Conservation (phyloP, 2,329 filamentous ascomycete species). For the Fusarium siculi region DNA sequence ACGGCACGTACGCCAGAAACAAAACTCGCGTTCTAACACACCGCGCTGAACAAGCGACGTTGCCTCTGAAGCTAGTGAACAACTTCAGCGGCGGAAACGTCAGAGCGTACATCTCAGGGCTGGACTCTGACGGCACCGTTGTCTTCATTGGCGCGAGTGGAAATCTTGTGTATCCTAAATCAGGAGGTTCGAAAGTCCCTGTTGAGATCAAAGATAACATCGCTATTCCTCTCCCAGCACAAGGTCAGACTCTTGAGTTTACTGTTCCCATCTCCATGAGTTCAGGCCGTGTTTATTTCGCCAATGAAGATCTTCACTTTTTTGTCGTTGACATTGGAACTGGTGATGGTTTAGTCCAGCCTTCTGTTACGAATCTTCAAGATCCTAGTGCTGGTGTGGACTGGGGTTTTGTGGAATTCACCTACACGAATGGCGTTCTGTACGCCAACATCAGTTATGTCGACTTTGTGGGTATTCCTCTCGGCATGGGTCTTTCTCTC, state of each 20-base stretch:
- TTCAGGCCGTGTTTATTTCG: slow-evolving; percentile 59
- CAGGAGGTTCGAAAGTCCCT: slow-evolving; percentile 49
- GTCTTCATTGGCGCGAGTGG: slow-evolving; percentile 58
- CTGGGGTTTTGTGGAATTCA: slow-evolving; percentile 64
- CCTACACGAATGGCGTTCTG: slow-evolving; percentile 53
- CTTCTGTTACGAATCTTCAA: slow-evolving; percentile 55
- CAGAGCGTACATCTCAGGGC: slow-evolving; percentile 59
- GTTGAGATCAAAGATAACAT: slow-evolving; percentile 52
- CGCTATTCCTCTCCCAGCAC: slow-evolving; percentile 54
- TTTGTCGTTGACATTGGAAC: slow-evolving; percentile 50
- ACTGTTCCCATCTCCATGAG: slow-evolving; percentile 54
- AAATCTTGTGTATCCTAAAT: slow-evolving; percentile 55
- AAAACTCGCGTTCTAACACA: slow-evolving; percentile 4
- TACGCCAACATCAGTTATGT: slow-evolving; percentile 63
- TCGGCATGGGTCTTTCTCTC: slow-evolving; percentile 60
- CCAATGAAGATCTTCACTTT: slow-evolving; percentile 55
- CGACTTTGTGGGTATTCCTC: slow-evolving; percentile 61
- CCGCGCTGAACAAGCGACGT: slow-evolving; percentile 8
- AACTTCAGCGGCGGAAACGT: slow-evolving; percentile 53
- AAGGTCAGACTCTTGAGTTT: slow-evolving; percentile 52
- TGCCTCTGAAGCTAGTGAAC: slow-evolving; percentile 54
- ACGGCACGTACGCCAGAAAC: slow-evolving; percentile 48
- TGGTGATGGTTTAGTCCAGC: slow-evolving; percentile 58
- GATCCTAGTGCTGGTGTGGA: slow-evolving; percentile 57
- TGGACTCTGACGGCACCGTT: slow-evolving; percentile 52